phyloP scores from a whole-genome alignment of 108 stramenopile species.

The Nitzschia inconspicua region DNA sequence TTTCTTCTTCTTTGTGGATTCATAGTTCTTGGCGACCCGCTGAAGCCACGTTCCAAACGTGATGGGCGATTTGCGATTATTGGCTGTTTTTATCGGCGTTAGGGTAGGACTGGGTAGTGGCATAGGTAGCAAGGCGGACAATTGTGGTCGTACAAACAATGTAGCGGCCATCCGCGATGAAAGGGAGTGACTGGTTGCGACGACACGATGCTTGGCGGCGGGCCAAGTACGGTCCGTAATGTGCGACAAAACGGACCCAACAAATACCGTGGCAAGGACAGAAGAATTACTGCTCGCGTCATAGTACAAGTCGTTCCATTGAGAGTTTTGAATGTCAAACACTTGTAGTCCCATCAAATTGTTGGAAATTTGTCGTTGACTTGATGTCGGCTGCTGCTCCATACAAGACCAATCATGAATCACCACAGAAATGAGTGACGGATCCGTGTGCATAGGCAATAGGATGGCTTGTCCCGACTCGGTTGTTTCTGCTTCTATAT shows the following conservation, averaged over 20 bases:
- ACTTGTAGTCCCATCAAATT: constrained; percentile 12
- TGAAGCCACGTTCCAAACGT: constrained; percentile 30
- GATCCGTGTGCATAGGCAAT: constrained; percentile 82
- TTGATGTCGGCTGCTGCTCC: too few species aligned
- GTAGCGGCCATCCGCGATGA: constrained; percentile 58
- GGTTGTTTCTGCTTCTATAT: constrained; percentile 3
- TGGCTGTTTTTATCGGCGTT: neutral
- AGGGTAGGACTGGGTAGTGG: constrained; percentile 23
- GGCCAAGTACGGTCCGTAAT: constrained; percentile 56
- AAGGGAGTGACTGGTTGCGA: constrained; percentile 2
- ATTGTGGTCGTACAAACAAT: constrained; percentile 72
- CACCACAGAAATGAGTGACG: constrained; percentile 76
- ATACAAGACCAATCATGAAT: too few species aligned
- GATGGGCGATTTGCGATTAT: constrained; percentile 8
- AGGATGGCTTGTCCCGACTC: constrained; percentile 24
- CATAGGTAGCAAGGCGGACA: constrained; percentile 36
- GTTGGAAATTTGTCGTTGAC: constrained; percentile 29
- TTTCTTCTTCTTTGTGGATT: constrained; percentile 12
- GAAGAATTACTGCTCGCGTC: constrained; percentile 63
- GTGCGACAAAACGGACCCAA: constrained; percentile 68
- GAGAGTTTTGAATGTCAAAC: too few species aligned
- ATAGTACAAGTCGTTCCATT: neutral
- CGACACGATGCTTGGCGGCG: constrained; percentile 66
- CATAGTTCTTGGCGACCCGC: constrained; percentile 35
- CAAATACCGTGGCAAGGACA: constrained; percentile 67